Base-by-base conservation (phyloP, 2,329 filamentous ascomycete genomes). In the Penicillium sp. region DNA sequence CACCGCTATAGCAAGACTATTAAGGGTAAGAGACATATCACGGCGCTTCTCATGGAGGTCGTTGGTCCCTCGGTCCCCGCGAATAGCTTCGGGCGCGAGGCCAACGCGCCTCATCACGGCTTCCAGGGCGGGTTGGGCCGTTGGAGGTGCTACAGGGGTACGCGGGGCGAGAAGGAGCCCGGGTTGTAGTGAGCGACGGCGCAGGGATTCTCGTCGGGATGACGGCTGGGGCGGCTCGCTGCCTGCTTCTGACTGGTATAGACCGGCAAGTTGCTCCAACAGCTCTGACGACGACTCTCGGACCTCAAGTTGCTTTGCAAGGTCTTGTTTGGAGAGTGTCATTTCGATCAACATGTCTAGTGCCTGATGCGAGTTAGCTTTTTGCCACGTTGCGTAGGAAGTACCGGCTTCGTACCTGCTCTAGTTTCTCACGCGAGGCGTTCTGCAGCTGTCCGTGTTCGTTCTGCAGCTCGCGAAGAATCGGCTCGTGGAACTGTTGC, bases 401-500 rank as follows among this genome's bases (percentile, higher is more conserved):
- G 27, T 8, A 42, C 7, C 43, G 13, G 9, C 10, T 11, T 60
- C 68, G 44, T 61, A 76, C 74, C 57, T 66, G 57, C 50, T 73
- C 68, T 40, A 76, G 49, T 43, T 69, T 74, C 14, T 70, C 58
- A 44, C 72, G 67, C 9, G 69, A 69, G 13, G 59, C 60, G 43
- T 62, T 59, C 14, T 63, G 67, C 45, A 70, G 56, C 38, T 70
- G 61, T 24, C 62, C 63, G 43, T 71, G 71, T 21, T 63, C 62
- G 39, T 66, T 65, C 36, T 69, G 65, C 21, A 76, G 67, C 45
- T 70, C 71, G 2, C 64, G 66, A 22, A 73, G 56, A 46, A 77
- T 75, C 5, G 74, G 70, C 38, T 73, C 73, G 7, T 70, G 68
- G 60, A 76, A 77, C 50, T 74, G 68, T 43, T 79, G 75, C 55